Evolutionary conservation across 306 rosid genomes (phyloP).

Genomic region (Chamaecrista fasciculata): DNA sequence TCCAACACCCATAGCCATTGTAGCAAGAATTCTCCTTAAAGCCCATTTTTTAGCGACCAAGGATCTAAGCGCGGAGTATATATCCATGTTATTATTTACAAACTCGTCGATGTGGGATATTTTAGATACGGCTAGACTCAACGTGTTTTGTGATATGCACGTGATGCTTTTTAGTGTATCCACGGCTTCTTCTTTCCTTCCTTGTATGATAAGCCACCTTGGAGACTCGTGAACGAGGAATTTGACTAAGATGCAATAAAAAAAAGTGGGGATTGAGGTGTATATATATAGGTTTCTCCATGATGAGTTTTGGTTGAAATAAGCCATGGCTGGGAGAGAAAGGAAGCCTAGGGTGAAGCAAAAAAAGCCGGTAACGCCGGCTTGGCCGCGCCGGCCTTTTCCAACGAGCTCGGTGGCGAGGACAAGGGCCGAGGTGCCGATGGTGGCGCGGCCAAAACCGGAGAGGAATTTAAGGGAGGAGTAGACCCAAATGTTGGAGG

Average conservation of each 20-base stretch:
- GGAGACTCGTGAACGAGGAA: constrained; percentile 55
- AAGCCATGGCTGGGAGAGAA: constrained; percentile 56
- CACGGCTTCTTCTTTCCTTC: constrained; percentile 51
- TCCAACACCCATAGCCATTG: constrained; percentile 45
- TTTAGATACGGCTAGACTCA: constrained; percentile 29
- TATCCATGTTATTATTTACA: constrained; percentile 6
- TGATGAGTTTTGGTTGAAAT: constrained; percentile 23
- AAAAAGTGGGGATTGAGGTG: constrained; percentile 50
- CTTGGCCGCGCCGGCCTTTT: constrained; percentile 43
- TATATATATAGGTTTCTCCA: constrained; percentile 58
- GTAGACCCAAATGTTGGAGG: constrained; percentile 53
- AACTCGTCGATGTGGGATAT: constrained; percentile 28
- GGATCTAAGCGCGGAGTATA: constrained; percentile 36
- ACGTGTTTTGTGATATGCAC: neutral
- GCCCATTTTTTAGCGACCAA: constrained; percentile 52
- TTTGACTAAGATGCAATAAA: constrained; percentile 35
- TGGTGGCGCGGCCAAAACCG: constrained; percentile 52
- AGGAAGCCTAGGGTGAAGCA: constrained; percentile 57
- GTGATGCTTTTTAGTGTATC: constrained; percentile 32
- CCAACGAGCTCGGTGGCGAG: constrained; percentile 61
- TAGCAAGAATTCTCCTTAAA: constrained; percentile 19
- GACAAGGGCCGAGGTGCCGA: constrained; percentile 57
- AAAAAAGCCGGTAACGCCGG: constrained; percentile 49
- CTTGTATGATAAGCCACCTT: constrained; percentile 58
- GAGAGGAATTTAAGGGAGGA: constrained; percentile 38